Conservation (phyloP, 148 eudicot genomes). For the Beta vulgaris region DNA sequence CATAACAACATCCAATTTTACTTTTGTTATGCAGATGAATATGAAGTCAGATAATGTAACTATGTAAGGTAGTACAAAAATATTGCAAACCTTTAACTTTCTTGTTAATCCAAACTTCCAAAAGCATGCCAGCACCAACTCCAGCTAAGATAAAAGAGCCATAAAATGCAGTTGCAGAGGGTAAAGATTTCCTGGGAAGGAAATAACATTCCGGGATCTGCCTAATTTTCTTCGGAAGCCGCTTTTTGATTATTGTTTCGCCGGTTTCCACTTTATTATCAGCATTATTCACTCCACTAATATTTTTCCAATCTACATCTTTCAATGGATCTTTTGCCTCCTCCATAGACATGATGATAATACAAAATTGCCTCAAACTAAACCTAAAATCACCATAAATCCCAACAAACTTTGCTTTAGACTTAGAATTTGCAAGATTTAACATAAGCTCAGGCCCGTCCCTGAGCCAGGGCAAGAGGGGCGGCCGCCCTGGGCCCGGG, state of each 20-base stretch:
- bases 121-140: conserved; percentile 71
- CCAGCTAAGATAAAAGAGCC: conserved; percentile 67
- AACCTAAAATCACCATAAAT: conserved; percentile 4
- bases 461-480: too few species aligned
- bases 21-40: not conserved
- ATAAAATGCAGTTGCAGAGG: conserved; percentile 50
- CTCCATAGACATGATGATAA: conserved; percentile 40
- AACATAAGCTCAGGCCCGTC: too few species aligned
- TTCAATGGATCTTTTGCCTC: conserved; percentile 50
- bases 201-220: conserved; percentile 69
- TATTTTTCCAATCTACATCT: conserved; percentile 54
- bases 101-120: conserved; percentile 67
- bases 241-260: conserved; percentile 41
- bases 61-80: not conserved
- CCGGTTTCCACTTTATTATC: conserved; percentile 30
- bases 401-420: not conserved
- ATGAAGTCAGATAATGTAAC: too few species aligned
- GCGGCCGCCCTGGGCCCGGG: too few species aligned
- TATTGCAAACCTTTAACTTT: conserved; percentile 58
- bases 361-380: conserved; percentile 4
- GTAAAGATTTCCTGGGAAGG: conserved; percentile 58
- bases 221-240: conserved; percentile 48
- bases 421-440: too few species aligned
- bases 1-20: not conserved
- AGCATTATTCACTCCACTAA: conserved; percentile 19